Conservation (phyloP, 768 basidiomycete species). For the Gymnopilus dilepis region DNA sequence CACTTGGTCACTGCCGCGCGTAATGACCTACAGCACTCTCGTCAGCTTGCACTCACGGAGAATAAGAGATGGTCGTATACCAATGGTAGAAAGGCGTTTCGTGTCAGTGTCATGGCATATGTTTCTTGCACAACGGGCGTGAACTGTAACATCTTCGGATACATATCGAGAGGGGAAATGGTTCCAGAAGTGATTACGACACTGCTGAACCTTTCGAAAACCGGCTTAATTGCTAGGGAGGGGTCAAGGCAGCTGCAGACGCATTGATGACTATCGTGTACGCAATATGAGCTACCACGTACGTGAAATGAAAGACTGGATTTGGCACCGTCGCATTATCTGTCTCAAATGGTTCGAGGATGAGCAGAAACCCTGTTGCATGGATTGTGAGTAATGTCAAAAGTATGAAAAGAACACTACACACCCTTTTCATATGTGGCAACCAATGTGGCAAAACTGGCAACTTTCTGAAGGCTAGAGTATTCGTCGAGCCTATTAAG, state of each 20-base stretch:
- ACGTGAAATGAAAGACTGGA: constrained; percentile 98
- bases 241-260: constrained; percentile 89
- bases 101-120: constrained; percentile 96
- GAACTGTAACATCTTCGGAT: constrained; percentile 99
- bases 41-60: constrained; percentile 10
- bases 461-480: constrained; percentile 92
- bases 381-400: constrained; percentile 10
- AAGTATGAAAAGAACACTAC: background rate
- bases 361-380: constrained; percentile 85
- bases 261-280: constrained; percentile 18
- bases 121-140: constrained; percentile 96
- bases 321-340: constrained; percentile 99
- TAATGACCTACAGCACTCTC: constrained; percentile 74
- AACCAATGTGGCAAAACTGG: constrained; percentile 93
- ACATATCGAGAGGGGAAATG: constrained; percentile 98
- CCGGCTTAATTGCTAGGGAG: constrained; percentile 94
- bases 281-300: background rate
- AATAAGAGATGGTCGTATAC: constrained; percentile 47
- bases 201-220: constrained; percentile 97
- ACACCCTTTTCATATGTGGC: constrained; percentile 97
- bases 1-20: constrained; percentile 97
- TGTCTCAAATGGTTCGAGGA: constrained; percentile 97
- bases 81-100: constrained; percentile 95
- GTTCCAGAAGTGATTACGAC: constrained; percentile 99
- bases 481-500: constrained; percentile 90